phyloP scores from a whole-genome alignment of 306 rosid genomes.

The Hippophae tibetana region DNA sequence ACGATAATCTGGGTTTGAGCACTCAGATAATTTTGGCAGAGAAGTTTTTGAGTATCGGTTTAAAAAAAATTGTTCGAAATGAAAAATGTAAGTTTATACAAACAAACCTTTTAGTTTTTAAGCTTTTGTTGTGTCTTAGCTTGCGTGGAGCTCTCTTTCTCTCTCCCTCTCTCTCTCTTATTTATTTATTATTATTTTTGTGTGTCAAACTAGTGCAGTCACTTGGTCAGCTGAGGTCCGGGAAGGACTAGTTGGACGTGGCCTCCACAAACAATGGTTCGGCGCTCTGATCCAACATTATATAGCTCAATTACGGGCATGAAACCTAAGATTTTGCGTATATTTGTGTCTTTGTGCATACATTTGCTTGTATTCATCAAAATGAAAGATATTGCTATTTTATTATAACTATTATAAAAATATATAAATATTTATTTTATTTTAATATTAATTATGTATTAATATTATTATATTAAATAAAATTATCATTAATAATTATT shows the following conservation, averaged over 20 bases:
- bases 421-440: no score
- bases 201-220: background rate
- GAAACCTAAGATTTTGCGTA: no score
- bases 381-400: no score
- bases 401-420: no score
- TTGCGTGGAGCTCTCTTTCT: conserved; percentile 24
- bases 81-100: conserved; percentile 14
- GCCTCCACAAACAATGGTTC: conserved; percentile 37
- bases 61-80: conserved; percentile 17
- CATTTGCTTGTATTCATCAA: no score
- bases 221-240: conserved; percentile 34
- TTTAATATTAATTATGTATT: no score
- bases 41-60: conserved; percentile 7
- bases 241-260: conserved; percentile 39
- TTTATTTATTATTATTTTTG: conserved; percentile 8
- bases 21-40: conserved; percentile 4
- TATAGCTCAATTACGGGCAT: no score
- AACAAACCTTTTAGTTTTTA: conserved; percentile 3
- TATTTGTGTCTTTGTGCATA: no score
- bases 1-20: conserved; percentile 38
- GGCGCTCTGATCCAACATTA: no score
- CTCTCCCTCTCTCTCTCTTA: conserved; percentile 10
- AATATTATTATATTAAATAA: no score
- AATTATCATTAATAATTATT: no score
- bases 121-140: conserved; percentile 35